Conservation (phyloP, 1,139 yeast species). For the Kodamaea anthophila region DNA sequence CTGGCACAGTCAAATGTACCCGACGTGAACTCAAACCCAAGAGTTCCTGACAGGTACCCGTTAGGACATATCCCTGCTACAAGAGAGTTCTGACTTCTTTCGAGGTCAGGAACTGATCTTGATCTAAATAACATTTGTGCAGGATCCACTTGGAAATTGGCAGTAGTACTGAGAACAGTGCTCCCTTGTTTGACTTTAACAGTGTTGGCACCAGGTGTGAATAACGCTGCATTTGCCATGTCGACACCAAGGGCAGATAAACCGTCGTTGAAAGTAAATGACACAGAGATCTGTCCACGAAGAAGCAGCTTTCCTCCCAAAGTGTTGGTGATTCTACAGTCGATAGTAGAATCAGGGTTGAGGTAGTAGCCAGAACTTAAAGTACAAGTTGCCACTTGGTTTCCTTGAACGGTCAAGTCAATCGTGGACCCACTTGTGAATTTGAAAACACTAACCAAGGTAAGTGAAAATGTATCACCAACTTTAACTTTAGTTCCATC, state of each 20-base stretch:
- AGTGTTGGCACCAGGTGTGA: slow-evolving; percentile 20
- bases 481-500: slow-evolving; percentile 15
- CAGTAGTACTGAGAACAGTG: slow-evolving; percentile 14
- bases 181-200: slow-evolving; percentile 25
- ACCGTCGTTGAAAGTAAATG: slow-evolving; percentile 25
- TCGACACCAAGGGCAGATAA: slow-evolving; percentile 16
- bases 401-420: slow-evolving; percentile 2
- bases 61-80: slow-evolving; percentile 17
- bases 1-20: slow-evolving; percentile 17
- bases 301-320: slow-evolving; percentile 13
- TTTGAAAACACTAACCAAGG: slow-evolving; percentile 27
- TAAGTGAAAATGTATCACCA: slow-evolving; percentile 29
- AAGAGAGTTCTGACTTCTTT: slow-evolving; percentile 11
- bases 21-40: slow-evolving; percentile 15
- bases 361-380: slow-evolving; percentile 19
- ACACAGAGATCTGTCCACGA: slow-evolving; percentile 20
- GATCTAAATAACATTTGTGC: background rate
- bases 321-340: slow-evolving; percentile 18
- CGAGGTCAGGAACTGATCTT: slow-evolving; percentile 13
- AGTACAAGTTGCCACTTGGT: slow-evolving; percentile 22
- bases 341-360: slow-evolving; percentile 18
- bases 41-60: slow-evolving; percentile 19
- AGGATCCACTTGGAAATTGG: slow-evolving; percentile 9
- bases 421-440: slow-evolving; percentile 14
- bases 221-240: slow-evolving; percentile 16